A percentile compares a stretch with the other conserved stretches of the same genome.
phyloP scores from a whole-genome alignment of 495 filamentous ascomycete genomes.

The Penicillium soppii region DNA sequence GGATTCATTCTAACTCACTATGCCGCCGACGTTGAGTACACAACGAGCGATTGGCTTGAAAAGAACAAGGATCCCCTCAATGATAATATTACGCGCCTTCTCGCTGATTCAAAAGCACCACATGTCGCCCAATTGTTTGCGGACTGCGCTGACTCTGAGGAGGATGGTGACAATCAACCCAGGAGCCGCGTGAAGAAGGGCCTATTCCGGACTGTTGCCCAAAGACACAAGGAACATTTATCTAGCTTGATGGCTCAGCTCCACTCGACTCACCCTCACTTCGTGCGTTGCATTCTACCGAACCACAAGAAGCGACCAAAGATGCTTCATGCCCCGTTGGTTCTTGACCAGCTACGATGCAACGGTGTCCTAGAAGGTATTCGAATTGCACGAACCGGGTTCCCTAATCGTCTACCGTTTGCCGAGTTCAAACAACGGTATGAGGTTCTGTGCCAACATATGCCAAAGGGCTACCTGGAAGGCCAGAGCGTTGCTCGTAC shows the following conservation, averaged over 20 bases:
- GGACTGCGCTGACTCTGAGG: constrained; percentile 79
- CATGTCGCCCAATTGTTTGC: constrained; percentile 84
- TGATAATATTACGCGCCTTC: constrained; percentile 88
- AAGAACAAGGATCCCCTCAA: constrained; percentile 99
- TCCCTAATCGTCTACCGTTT: constrained; percentile 91
- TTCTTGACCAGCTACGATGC: constrained; percentile 93
- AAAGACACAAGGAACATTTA: constrained; percentile 96
- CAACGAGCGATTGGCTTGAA: constrained; percentile 91
- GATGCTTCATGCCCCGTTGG: constrained; percentile 81
- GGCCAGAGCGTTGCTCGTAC: constrained; percentile 80
- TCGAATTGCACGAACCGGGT: constrained; percentile 95
- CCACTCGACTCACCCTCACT: constrained; percentile 95
- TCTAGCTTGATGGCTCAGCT: constrained; percentile 94
- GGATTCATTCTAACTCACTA: constrained; percentile 99
- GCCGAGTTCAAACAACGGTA: constrained; percentile 94
- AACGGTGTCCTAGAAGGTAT: constrained; percentile 99
- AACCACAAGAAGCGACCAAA: constrained; percentile 99
- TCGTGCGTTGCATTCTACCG: constrained; percentile 95
- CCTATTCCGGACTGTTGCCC: constrained; percentile 93
- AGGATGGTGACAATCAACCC: constrained; percentile 60
- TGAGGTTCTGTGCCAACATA: constrained; percentile 87
- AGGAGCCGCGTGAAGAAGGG: constrained; percentile 95
- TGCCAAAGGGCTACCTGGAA: constrained; percentile 89
- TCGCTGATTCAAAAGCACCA: constrained; percentile 76
- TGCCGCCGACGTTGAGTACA: constrained; percentile 96